A percentile compares a stretch with the other conserved stretches of the same genome.
phyloP scores from a whole-genome alignment of 1,284 basidiomycete species.

The Ustilago shanxiensis region DNA sequence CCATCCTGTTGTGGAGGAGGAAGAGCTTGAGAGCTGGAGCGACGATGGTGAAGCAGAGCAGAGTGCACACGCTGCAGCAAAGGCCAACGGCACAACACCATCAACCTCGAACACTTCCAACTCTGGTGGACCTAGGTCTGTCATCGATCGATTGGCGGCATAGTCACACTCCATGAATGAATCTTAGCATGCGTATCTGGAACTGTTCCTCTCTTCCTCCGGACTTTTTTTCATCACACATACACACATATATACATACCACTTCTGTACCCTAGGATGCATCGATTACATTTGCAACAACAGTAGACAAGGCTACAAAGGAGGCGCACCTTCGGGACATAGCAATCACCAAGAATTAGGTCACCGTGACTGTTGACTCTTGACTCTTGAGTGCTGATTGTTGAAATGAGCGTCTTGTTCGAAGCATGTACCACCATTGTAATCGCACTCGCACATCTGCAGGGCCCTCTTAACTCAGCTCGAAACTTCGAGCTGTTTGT shows the following conservation, averaged over 20 bases:
- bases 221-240: neutral
- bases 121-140: constrained; percentile 24
- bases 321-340: too few species aligned
- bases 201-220: neutral
- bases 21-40: constrained; percentile 57
- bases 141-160: constrained; percentile 40
- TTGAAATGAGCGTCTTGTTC: too few species aligned
- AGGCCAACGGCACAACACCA: constrained; percentile 18
- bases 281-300: constrained; percentile 1
- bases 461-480: too few species aligned
- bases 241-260: too few species aligned
- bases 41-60: constrained; percentile 53
- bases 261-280: neutral
- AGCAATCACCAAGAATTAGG: too few species aligned
- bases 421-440: too few species aligned
- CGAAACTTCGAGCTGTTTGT: too few species aligned
- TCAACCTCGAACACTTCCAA: constrained; percentile 2
- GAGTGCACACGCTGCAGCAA: constrained; percentile 7
- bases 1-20: constrained; percentile 53
- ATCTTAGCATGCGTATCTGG: neutral
- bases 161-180: constrained; percentile 1
- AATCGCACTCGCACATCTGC: too few species aligned
- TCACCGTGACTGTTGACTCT: too few species aligned
- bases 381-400: too few species aligned
- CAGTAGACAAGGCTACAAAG: neutral